Conservation (phyloP, 306 rosid species). For the Quercus alba region DNA sequence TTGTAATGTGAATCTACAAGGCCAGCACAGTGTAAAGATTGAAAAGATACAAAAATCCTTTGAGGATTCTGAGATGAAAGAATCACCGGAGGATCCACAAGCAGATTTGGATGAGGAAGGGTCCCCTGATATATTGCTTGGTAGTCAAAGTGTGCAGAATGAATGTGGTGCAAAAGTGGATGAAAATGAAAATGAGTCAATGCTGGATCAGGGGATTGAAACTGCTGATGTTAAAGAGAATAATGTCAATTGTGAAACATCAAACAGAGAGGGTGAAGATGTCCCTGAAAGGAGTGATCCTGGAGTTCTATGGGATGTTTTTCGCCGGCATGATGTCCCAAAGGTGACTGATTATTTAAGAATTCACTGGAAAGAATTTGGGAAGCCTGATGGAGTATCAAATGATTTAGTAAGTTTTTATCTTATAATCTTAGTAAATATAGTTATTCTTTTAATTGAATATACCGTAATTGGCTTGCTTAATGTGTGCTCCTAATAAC, state of each 20-base stretch:
- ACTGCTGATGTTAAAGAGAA: constrained; percentile 31
- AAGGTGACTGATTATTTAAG: constrained; percentile 70
- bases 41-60: constrained; percentile 35
- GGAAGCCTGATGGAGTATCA: constrained; percentile 37
- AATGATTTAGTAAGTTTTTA: constrained; percentile 50
- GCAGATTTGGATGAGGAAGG: constrained; percentile 34
- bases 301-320: constrained; percentile 90
- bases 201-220: constrained; percentile 42
- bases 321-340: constrained; percentile 68
- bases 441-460: background rate
- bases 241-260: constrained; percentile 30
- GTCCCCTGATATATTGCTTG: constrained; percentile 43
- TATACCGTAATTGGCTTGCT: constrained; percentile 18
- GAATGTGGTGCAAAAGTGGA: constrained; percentile 33
- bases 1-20: constrained; percentile 57
- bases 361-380: constrained; percentile 56
- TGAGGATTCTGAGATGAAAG: constrained; percentile 42
- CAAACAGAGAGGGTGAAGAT: constrained; percentile 43
- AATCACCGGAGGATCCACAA: constrained; percentile 42
- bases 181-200: constrained; percentile 39
- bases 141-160: constrained; percentile 33
- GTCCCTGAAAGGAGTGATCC: constrained; percentile 38
- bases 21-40: constrained; percentile 41
- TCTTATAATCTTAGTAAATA: background rate
- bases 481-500: constrained; percentile 23